phyloP scores from a whole-genome alignment of 2,329 filamentous ascomycete genomes.

The Stagonosporopsis chrysanthemi region DNA sequence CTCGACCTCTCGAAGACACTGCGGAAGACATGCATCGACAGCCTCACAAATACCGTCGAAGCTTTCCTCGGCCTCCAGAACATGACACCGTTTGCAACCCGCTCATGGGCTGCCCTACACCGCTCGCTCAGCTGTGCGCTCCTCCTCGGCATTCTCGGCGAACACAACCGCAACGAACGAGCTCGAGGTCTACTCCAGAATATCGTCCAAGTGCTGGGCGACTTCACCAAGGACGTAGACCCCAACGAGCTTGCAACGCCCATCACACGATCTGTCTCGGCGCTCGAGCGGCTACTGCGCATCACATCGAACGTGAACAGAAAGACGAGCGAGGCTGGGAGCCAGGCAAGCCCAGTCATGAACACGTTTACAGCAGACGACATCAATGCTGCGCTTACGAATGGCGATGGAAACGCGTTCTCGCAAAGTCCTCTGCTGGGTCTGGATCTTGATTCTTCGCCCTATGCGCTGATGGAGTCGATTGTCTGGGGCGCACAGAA shows the following conservation, averaged over 20 bases:
- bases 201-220: conserved; percentile 55
- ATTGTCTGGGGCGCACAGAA: conserved; percentile 56
- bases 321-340: conserved; percentile 35
- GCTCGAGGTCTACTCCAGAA: conserved; percentile 56
- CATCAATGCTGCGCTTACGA: conserved; percentile 45
- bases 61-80: conserved; percentile 67
- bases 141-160: conserved; percentile 55
- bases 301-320: conserved; percentile 33
- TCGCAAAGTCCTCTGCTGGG: conserved; percentile 47
- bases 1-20: conserved; percentile 57
- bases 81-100: conserved; percentile 55
- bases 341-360: conserved; percentile 30
- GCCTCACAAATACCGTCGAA: conserved; percentile 64
- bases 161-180: conserved; percentile 54
- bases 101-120: conserved; percentile 55
- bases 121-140: conserved; percentile 55
- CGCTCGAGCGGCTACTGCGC: conserved; percentile 53
- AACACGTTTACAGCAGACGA: conserved; percentile 48
- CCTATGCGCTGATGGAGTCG: conserved; percentile 58
- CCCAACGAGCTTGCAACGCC: conserved; percentile 58
- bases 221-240: conserved; percentile 57
- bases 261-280: conserved; percentile 56
- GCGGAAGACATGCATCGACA: conserved; percentile 63
- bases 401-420: conserved; percentile 40
- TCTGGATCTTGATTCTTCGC: conserved; percentile 53